A percentile compares a stretch with the other conserved stretches of the same genome.
Evolutionary conservation across 257 asterid genomes (phyloP).

Genomic region (Sherardia arvensis): DNA sequence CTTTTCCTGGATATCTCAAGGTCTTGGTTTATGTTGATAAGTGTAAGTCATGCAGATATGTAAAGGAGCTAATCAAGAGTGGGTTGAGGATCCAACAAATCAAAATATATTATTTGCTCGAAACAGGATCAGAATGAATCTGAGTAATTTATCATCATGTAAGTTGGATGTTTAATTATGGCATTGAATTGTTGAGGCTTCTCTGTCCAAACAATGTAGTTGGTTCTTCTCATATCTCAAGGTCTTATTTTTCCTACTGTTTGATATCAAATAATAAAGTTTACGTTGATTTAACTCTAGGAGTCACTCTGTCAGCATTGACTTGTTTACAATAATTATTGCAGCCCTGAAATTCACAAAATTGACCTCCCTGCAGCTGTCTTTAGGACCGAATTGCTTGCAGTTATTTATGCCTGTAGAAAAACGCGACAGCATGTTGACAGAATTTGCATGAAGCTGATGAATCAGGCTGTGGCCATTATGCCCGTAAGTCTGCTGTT

Average conservation of each 20-base stretch:
- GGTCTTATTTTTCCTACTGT: neutral
- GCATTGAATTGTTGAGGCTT: neutral
- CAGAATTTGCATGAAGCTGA: conserved; percentile 33
- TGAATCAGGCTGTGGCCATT: conserved; percentile 48
- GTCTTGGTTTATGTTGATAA: neutral
- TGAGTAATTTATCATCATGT: conserved; percentile 49
- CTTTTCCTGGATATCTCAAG: conserved; percentile 13
- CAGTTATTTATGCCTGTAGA: conserved; percentile 62
- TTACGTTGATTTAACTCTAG: neutral
- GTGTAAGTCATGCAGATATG: conserved; percentile 53
- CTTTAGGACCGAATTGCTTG: conserved; percentile 64
- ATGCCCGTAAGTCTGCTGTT: conserved; percentile 48
- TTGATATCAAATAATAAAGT: neutral
- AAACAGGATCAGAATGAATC: conserved; percentile 76
- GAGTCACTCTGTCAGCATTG: neutral
- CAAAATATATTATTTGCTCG: conserved; percentile 62
- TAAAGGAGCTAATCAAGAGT: conserved; percentile 48
- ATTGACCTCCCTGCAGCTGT: conserved; percentile 29
- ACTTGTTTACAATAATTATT: conserved; percentile 11
- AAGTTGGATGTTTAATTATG: conserved; percentile 19
- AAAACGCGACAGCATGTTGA: conserved; percentile 62
- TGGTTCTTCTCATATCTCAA: neutral
- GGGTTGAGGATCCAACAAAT: conserved; percentile 98
- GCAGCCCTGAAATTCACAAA: neutral
- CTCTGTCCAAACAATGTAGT: neutral